These are phyloP conservation scores for Wickerhamiella sorbophila DNA, from an alignment of 805 yeast genomes.

Conservation along the genomic window DNA sequence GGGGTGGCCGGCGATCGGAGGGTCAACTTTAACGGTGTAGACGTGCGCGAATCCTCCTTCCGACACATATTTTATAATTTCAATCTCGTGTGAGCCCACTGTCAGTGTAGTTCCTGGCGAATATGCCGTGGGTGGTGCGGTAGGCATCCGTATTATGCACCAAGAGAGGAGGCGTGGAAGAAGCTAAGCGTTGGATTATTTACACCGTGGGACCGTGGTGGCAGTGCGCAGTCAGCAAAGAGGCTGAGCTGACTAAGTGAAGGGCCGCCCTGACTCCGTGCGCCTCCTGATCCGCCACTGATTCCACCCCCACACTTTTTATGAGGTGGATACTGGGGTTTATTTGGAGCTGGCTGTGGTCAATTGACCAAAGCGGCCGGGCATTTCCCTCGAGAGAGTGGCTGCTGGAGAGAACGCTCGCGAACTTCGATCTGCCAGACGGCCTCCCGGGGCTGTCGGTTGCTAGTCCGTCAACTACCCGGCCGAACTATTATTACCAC, in stretches of 20 bases:
- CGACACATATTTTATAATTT: constrained; percentile 56
- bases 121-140: constrained; percentile 32
- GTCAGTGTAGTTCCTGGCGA: constrained; percentile 63
- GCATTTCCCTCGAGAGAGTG: background rate
- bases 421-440: constrained; percentile 8
- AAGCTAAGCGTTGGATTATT: background rate
- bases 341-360: background rate
- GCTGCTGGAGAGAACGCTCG: constrained; percentile 1
- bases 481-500: constrained; percentile 76
- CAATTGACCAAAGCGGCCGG: background rate
- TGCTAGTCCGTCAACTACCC: constrained; percentile 61
- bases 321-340: background rate
- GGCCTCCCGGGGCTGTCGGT: constrained; percentile 54
- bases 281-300: too few species aligned
- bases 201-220: background rate
- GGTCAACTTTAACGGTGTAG: constrained; percentile 59
- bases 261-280: too few species aligned
- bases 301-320: too few species aligned
- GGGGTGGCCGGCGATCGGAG: constrained; percentile 39
- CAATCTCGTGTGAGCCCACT: constrained; percentile 72
- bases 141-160: constrained; percentile 10
- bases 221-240: background rate
- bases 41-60: constrained; percentile 95
- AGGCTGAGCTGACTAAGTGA: background rate
- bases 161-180: background rate